Evolutionary conservation across 148 eudicot genomes (phyloP).

Genomic region (Nyssa sinensis): DNA sequence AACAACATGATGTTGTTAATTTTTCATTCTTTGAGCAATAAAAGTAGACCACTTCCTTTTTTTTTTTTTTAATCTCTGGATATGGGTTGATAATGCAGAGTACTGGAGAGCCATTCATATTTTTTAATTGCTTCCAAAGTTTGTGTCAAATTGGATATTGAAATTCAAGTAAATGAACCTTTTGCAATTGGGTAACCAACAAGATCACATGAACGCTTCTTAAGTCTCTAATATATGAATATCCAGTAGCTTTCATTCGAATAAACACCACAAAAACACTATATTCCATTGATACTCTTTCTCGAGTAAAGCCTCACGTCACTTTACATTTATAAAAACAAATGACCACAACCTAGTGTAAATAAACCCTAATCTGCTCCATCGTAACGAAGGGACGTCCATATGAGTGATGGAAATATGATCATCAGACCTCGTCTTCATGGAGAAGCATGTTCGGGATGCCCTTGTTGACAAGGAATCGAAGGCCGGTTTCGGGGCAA

Average conservation of each 20-base stretch:
- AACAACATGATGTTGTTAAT: too few species aligned
- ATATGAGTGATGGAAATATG: background rate
- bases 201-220: too few species aligned
- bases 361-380: background rate
- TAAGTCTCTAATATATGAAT: too few species aligned
- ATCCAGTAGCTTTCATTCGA: too few species aligned
- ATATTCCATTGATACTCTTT: background rate
- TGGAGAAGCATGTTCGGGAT: conserved; percentile 79
- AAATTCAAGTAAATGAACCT: background rate
- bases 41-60: too few species aligned
- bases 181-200: too few species aligned
- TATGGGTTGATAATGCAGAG: too few species aligned
- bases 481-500: conserved; percentile 77
- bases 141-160: background rate
- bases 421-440: conserved; percentile 65
- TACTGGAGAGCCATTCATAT: too few species aligned
- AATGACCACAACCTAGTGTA: background rate
- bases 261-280: background rate
- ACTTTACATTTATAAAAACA: too few species aligned
- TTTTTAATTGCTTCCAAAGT: background rate
- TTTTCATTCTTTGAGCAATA: too few species aligned
- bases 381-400: too few species aligned
- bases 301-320: background rate
- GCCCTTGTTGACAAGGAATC: conserved; percentile 57
- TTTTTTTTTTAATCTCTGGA: too few species aligned